Evolutionary conservation across 1,284 basidiomycete species (phyloP), one percentile per base, ranked within the genome.

Genomic region (Ustilago tritici): DNA sequence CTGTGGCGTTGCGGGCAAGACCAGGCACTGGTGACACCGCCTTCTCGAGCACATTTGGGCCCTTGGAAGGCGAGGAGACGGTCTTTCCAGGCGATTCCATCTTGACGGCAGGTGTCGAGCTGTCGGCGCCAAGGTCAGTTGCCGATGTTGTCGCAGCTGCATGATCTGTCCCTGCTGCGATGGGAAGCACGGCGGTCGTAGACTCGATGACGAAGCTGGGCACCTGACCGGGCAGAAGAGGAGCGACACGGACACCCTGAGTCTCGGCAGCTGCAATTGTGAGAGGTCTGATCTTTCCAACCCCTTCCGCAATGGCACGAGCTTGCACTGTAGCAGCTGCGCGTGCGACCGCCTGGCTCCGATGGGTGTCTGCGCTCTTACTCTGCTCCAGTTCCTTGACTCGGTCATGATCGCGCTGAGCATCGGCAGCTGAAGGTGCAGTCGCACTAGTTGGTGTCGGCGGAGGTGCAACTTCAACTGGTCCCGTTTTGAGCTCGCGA

Each of bases 131-230:
- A 23, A 35, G 31, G 10, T 34, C 40, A 7, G 47, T n/a, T 23
- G 58, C 12, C 4, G n/a, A 47, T 46, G 52, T 34, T 55, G 56
- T 15, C 11, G 56, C 56, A 9, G 57, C 9, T 2, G 38, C 46
- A 17, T 64, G 3, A 43, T 38, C 64, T 14, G 52, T 28, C 43
- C 58, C 41, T 3, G 65, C 28, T 8, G 55, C 31, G 34, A 72
- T 53, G 9, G 65, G 70, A 7, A 43, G 61, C 17, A 73, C 64
- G n/a, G 66, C 62, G 5, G 65, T 57, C n/a, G 64, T 63, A 8
- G 74, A 65, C 31, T 76, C 64, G 43, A 76, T 76, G 62, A 71
- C 65, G 38, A 76, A 76, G 56, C 74, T 76, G 9, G 74, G 74
- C 10, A 76, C 74, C 47, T 76, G 74, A 46, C 74, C 74, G 15